Conservation (phyloP, 2,329 filamentous ascomycete species). For the Metarhizium anisopliae region DNA sequence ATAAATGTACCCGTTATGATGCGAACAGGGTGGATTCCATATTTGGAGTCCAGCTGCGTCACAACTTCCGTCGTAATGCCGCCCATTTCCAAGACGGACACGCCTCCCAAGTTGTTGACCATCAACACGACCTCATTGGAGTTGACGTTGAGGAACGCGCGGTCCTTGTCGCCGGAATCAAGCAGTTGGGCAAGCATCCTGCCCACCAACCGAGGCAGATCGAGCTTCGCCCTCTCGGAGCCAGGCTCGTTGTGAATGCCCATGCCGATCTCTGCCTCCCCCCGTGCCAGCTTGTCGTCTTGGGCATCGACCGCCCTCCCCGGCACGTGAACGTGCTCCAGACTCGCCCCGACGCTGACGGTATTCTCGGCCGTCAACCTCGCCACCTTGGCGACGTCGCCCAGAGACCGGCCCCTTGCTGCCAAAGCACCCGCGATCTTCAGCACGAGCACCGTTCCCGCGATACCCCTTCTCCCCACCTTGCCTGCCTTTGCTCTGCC, state of each 20-base stretch:
- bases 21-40: conserved; percentile 53
- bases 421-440: conserved; percentile 84
- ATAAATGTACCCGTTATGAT: conserved; percentile 65
- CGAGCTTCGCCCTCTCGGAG: conserved; percentile 41
- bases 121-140: conserved; percentile 58
- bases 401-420: conserved; percentile 55
- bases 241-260: conserved; percentile 68
- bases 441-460: conserved; percentile 82
- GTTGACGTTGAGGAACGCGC: conserved; percentile 58
- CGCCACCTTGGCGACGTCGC: conserved; percentile 65
- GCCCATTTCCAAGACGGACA: conserved; percentile 63
- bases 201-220: conserved; percentile 44
- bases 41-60: conserved; percentile 47
- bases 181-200: conserved; percentile 64
- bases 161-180: conserved; percentile 55
- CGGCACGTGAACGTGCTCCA: conserved; percentile 90
- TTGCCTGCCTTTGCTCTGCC: conserved; percentile 77
- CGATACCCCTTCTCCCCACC: conserved; percentile 83
- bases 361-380: conserved; percentile 64
- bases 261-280: conserved; percentile 62
- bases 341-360: conserved; percentile 75
- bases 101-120: conserved; percentile 68
- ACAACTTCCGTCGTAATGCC: conserved; percentile 63
- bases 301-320: conserved; percentile 56
- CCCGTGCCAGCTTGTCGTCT: conserved; percentile 40